Percentiles rank a stretch among this genome's conserved stretches.
Evolutionary conservation across 768 basidiomycete genomes (phyloP).

Genomic region (Rhizopogon roseolus): DNA sequence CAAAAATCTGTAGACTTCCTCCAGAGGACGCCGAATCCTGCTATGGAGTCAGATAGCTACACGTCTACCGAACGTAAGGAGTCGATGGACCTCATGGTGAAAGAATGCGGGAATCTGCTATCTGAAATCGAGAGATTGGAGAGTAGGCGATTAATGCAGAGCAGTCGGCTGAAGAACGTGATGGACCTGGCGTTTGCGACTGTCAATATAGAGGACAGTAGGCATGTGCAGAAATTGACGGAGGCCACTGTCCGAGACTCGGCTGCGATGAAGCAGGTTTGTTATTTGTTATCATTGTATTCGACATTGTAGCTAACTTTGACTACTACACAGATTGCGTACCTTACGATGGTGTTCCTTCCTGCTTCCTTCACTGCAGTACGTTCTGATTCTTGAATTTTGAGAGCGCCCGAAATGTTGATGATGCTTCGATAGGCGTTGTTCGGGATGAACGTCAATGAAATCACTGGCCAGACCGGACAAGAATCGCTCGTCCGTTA

Average conservation of each 20-base stretch:
- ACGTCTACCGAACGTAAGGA: background rate
- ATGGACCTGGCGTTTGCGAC: constrained; percentile 41
- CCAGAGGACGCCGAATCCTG: constrained; percentile 43
- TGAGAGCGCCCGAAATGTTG: background rate
- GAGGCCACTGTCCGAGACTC: constrained; percentile 9
- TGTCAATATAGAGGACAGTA: constrained; percentile 47
- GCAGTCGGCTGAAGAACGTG: constrained; percentile 20
- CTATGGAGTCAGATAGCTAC: constrained; percentile 27
- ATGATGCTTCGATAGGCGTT: constrained; percentile 21
- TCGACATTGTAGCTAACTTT: background rate
- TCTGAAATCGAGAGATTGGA: constrained; percentile 46
- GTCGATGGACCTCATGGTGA: constrained; percentile 3
- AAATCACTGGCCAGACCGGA: constrained; percentile 26
- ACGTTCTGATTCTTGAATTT: background rate
- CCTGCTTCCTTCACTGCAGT: constrained; percentile 42
- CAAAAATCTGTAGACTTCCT: constrained; percentile 47
- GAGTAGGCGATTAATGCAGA: constrained; percentile 23
- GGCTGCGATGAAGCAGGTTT: constrained; percentile 18
- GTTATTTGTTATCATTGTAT: background rate
- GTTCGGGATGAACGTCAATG: constrained; percentile 20
- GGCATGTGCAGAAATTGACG: constrained; percentile 1
- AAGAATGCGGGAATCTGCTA: constrained; percentile 22
- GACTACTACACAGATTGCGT: constrained; percentile 35
- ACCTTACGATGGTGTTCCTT: constrained; percentile 54
- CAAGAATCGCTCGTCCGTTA: constrained; percentile 32